Conservation (phyloP, 441 rosid species). For the Erodium moschatum region DNA sequence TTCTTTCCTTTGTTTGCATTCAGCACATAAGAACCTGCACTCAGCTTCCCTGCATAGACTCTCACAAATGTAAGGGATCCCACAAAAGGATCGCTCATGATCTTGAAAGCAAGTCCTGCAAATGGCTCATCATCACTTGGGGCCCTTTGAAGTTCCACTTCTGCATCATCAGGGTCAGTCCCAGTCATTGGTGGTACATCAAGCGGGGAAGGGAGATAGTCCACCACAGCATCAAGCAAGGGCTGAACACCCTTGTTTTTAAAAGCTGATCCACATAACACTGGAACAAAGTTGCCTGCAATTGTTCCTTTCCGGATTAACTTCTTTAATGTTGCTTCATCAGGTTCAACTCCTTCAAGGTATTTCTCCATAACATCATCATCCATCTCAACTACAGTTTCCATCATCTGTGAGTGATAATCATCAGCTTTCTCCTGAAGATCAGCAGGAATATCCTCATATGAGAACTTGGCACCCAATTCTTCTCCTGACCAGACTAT, state of each 20-base stretch:
- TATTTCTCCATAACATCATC: slow-evolving; percentile 87
- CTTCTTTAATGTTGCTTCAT: slow-evolving; percentile 59
- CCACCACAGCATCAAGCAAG: slow-evolving; percentile 79
- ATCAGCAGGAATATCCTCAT: slow-evolving; percentile 68
- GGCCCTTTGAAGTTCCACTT: slow-evolving; percentile 39
- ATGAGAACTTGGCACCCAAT: slow-evolving; percentile 79
- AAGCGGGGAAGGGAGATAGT: slow-evolving; percentile 85
- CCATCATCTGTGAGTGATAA: slow-evolving; percentile 59
- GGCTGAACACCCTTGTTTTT: slow-evolving; percentile 96
- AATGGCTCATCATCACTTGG: slow-evolving; percentile 81
- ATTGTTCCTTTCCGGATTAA: slow-evolving; percentile 74
- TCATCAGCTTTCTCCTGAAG: slow-evolving; percentile 70
- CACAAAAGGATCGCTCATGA: slow-evolving; percentile 86
- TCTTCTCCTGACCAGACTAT: slow-evolving; percentile 90
- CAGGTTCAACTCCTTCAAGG: slow-evolving; percentile 86
- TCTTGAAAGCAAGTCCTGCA: slow-evolving; percentile 88
- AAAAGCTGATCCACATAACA: slow-evolving; percentile 85
- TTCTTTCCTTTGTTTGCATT: slow-evolving; percentile 93
- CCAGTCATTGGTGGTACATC: slow-evolving; percentile 84
- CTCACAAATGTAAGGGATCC: slow-evolving; percentile 92
- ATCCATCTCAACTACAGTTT: slow-evolving; percentile 64
- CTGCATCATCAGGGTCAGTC: slow-evolving; percentile 83
- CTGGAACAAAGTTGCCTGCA: slow-evolving; percentile 62
- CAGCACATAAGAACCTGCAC: slow-evolving; percentile 74
- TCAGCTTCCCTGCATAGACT: slow-evolving; percentile 69